Conservation (phyloP, 2,329 filamentous ascomycete genomes). For the Fusarium euwallaceae region DNA sequence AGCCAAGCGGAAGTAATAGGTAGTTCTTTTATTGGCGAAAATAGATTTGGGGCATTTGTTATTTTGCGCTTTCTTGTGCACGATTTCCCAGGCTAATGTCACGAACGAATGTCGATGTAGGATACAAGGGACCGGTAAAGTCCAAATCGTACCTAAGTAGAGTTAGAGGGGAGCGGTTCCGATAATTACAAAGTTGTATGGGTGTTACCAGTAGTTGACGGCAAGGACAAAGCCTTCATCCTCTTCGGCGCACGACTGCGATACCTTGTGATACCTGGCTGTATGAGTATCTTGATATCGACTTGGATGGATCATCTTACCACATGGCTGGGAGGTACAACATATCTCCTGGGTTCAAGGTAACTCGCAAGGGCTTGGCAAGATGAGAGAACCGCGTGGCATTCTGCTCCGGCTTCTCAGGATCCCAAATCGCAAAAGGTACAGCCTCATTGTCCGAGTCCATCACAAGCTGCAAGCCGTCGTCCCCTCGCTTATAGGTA, state of each 20-base stretch:
- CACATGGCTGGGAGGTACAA: slow-evolving; percentile 86
- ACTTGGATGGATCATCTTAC: slow-evolving; percentile 57
- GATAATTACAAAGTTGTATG: neutral
- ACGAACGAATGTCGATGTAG: slow-evolving; percentile 68
- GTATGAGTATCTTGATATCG: neutral
- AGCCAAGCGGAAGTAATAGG: slow-evolving; percentile 70
- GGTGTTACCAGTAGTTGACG: slow-evolving; percentile 81
- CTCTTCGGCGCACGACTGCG: slow-evolving; percentile 75
- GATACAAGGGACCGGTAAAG: slow-evolving; percentile 77
- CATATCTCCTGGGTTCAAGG: slow-evolving; percentile 81
- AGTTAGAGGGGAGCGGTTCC: slow-evolving; percentile 2
- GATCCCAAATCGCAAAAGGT: slow-evolving; percentile 82
- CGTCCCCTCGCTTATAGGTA: slow-evolving; percentile 65
- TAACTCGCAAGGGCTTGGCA: slow-evolving; percentile 74
- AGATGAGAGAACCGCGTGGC: slow-evolving; percentile 71
- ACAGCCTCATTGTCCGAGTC: slow-evolving; percentile 58
- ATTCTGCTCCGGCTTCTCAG: slow-evolving; percentile 66
- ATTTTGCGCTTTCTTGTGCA: slow-evolving; percentile 20
- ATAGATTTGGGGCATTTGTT: slow-evolving; percentile 30
- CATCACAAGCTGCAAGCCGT: slow-evolving; percentile 48
- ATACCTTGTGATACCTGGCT: slow-evolving; percentile 81
- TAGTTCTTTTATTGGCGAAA: slow-evolving; percentile 3
- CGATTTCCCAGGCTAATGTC: slow-evolving; percentile 46
- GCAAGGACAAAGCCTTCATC: slow-evolving; percentile 82
- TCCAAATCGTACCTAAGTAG: slow-evolving; percentile 82